Evolutionary conservation across 441 rosid genomes (phyloP).

Genomic region (Geranium incanum): DNA sequence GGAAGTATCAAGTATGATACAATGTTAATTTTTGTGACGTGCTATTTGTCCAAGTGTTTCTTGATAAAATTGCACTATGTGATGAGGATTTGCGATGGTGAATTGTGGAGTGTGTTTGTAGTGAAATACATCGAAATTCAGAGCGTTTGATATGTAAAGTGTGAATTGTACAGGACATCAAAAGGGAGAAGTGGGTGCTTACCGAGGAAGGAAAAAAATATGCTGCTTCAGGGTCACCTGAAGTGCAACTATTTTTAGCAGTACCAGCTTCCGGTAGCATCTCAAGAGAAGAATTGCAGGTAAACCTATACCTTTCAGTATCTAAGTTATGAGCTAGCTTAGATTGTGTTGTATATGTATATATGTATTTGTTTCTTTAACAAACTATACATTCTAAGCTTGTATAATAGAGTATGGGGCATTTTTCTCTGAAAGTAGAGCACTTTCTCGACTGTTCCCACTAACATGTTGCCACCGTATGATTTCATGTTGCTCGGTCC

Average conservation of each 20-base stretch:
- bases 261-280: conserved; percentile 68
- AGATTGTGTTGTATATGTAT: neutral
- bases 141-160: neutral
- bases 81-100: neutral
- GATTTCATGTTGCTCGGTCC: neutral
- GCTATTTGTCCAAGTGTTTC: neutral
- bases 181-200: conserved; percentile 60
- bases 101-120: conserved; percentile 1
- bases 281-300: conserved; percentile 69
- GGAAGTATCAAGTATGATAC: neutral
- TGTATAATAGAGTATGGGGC: neutral
- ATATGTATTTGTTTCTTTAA: neutral
- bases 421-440: neutral
- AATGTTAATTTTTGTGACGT: neutral
- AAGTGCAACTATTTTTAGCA: conserved; percentile 65
- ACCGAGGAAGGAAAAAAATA: conserved; percentile 78
- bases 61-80: neutral
- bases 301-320: conserved; percentile 7
- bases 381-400: neutral
- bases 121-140: neutral
- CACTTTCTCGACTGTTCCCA: neutral
- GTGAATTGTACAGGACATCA: conserved; percentile 42
- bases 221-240: conserved; percentile 70
- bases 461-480: neutral
- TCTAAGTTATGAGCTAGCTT: neutral